phyloP scores from a whole-genome alignment of 2,329 filamentous ascomycete genomes.

The Colletotrichum camelliae region DNA sequence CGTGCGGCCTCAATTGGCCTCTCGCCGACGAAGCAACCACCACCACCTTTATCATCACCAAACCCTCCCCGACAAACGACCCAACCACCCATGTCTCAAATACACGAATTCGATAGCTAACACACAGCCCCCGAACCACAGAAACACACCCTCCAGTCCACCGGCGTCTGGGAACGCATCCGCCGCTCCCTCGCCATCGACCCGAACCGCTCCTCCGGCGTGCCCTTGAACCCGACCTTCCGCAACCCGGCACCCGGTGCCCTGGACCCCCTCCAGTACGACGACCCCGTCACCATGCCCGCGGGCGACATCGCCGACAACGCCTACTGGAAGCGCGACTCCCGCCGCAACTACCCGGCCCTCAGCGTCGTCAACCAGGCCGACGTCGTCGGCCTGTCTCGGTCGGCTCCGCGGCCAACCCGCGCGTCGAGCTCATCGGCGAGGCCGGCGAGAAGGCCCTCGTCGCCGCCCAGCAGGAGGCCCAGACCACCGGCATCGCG shows the following conservation, averaged over 20 bases:
- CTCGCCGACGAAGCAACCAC: background rate
- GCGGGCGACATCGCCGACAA: conserved; percentile 89
- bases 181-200: conserved; percentile 82
- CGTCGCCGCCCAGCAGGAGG: conserved; percentile 77
- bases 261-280: conserved; percentile 73
- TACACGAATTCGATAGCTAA: conserved; percentile 20
- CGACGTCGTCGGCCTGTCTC: conserved; percentile 85
- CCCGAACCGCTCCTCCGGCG: conserved; percentile 85
- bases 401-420: conserved; percentile 80
- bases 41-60: background rate
- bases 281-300: conserved; percentile 84
- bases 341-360: conserved; percentile 80
- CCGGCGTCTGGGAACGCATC: conserved; percentile 85
- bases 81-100: background rate
- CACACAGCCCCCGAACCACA: conserved; percentile 40
- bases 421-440: conserved; percentile 81
- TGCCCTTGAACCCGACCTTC: conserved; percentile 92
- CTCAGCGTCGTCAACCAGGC: conserved; percentile 82
- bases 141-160: conserved; percentile 96
- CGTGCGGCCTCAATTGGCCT: background rate
- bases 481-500: conserved; percentile 73
- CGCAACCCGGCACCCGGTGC: conserved; percentile 83
- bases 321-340: conserved; percentile 95
- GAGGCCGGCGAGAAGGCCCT: conserved; percentile 68
- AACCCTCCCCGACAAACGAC: conserved; percentile 7